phyloP scores from a whole-genome alignment of 2,329 filamentous ascomycete species.

The Colletotrichum sp. region DNA sequence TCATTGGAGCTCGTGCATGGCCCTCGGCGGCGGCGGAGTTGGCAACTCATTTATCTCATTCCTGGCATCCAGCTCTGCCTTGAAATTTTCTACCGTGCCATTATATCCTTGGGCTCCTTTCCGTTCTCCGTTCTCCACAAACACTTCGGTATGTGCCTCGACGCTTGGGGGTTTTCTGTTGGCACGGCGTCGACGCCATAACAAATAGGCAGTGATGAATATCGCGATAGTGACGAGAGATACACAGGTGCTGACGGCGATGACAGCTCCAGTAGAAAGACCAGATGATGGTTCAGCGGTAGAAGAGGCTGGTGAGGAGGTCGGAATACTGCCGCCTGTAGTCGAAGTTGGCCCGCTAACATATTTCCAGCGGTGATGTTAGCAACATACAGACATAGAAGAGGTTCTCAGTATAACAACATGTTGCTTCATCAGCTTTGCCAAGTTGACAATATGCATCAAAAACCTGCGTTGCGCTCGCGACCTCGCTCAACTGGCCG shows the following conservation, averaged over 20 bases:
- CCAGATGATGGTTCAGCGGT: not conserved
- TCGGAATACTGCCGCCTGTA: not conserved
- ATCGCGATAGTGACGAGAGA: not conserved
- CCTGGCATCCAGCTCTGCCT: not conserved
- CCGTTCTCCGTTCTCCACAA: not conserved
- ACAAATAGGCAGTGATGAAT: not conserved
- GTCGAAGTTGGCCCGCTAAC: not conserved
- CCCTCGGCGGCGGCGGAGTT: not conserved
- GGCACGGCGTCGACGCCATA: not conserved
- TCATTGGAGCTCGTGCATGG: not conserved
- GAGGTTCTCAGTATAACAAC: rapidly evolving
- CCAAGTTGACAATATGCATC: not conserved
- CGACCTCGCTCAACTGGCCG: not conserved
- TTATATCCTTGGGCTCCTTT: not conserved
- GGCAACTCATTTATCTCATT: not conserved
- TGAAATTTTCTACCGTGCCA: not conserved
- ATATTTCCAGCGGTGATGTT: not conserved
- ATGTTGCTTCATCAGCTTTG: not conserved
- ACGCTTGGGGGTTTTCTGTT: not conserved
- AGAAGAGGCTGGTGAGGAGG: not conserved
- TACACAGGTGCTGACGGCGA: not conserved
- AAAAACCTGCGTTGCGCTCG: not conserved
- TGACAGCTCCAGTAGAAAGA: not conserved
- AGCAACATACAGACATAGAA: not conserved
- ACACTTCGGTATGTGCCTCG: not conserved